Evolutionary conservation across 208 protist genomes (phyloP), one percentile per base, ranked within the genome.

Genomic region (Phytomonas sp.): DNA sequence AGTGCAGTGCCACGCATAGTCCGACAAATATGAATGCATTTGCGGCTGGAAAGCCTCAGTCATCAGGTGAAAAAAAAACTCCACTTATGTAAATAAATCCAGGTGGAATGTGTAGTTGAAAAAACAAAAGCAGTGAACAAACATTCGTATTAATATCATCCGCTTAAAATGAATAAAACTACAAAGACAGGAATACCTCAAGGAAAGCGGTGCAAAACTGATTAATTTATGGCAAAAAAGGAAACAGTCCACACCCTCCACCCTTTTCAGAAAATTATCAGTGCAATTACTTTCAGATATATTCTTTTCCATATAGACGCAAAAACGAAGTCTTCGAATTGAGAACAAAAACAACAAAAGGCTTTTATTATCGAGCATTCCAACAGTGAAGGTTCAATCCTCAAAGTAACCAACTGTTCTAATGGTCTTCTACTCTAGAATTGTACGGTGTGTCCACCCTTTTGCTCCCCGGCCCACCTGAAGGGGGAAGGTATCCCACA

Each of bases 41-140:
- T n/a, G n/a, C n/a, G n/a, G n/a, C n/a, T n/a, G n/a, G n/a, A n/a
- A n/a, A n/a, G n/a, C n/a, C n/a, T n/a, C n/a, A n/a, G n/a, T n/a
- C n/a, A n/a, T n/a, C n/a, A n/a, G n/a, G n/a, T n/a, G 34, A 37
- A 8, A 37, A 37, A 37, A 37, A 37, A 65, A 45, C 4, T 56
- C 0, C 23, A 60, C 0, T 26, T 37, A 26, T 65, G 37, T 6
- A 7, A 26, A 19, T 19, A 45, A 19, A 65, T 52, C 4, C 61
- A 56, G 0, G 37, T 36, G 16, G 23, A 49, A 6, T 19, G 19
- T 5, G 2, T 40, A 26, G 33, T 60, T 19, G 37, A 56, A 6
- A 56, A 65, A 12, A 65, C 23, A 65, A 12, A 65, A 33, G 60
- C 11, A 64, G 31, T 56, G 23, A 49, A 49, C 36, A 65, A 65